Evolutionary conservation across 192 early-diverging fungal genomes (phyloP).

Genomic region (Ambispora gerdemannii): DNA sequence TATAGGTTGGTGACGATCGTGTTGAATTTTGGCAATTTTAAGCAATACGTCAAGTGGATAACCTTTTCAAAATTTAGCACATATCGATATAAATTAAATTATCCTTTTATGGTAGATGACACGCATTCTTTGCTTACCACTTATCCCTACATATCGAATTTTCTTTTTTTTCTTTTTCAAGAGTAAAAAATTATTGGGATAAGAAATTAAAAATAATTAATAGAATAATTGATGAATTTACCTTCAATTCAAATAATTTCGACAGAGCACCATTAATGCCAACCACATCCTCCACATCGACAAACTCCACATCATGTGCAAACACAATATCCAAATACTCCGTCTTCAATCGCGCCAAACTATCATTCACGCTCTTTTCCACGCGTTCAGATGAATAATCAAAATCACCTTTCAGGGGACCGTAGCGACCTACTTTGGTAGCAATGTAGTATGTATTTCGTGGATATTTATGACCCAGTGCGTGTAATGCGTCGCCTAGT

Average conservation of each 20-base stretch:
- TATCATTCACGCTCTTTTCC: conserved; percentile 51
- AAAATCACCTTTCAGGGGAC: conserved; percentile 55
- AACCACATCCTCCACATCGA: conserved; percentile 49
- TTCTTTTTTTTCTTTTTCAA: conserved; percentile 47
- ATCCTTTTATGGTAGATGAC: neutral
- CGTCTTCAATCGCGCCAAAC: conserved; percentile 56
- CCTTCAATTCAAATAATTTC: conserved; percentile 45
- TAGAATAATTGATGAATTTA: conserved; percentile 13
- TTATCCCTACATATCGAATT: conserved; percentile 65
- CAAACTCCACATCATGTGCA: conserved; percentile 81
- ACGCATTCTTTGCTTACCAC: conserved; percentile 41
- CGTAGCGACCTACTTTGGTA: conserved; percentile 77
- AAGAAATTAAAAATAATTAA: too few relatives aligned
- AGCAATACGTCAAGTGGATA: conserved; percentile 65
- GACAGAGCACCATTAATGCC: conserved; percentile 49
- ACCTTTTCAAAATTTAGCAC: conserved; percentile 31
- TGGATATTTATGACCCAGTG: conserved; percentile 50
- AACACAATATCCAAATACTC: conserved; percentile 69
- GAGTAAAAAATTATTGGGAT: neutral
- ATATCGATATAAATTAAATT: neutral
- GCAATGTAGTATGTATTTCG: conserved; percentile 63
- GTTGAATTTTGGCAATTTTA: conserved; percentile 53
- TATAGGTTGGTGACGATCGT: conserved; percentile 50
- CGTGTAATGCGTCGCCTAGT: conserved; percentile 57
- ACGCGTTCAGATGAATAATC: conserved; percentile 59